Conservation (phyloP, 2,329 filamentous ascomycete genomes). For the Chrysosphaeria jannelii region DNA sequence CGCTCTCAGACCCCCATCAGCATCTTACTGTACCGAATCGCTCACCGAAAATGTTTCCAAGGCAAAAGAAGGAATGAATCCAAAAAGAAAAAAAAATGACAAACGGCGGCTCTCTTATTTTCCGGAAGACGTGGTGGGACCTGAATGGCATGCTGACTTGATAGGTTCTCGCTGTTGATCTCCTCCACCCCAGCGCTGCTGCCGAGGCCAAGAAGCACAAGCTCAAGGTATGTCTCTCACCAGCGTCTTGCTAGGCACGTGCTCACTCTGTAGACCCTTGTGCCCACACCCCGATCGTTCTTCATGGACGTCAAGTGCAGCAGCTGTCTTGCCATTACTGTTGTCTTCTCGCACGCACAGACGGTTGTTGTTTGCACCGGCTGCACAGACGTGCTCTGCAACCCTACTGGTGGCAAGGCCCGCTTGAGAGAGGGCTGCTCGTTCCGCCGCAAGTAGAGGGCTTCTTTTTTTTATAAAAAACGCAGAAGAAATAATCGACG, state of each 20-base stretch:
- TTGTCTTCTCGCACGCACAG: slow-evolving; percentile 99
- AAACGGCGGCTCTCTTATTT: no score
- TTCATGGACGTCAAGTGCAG: slow-evolving; percentile 99
- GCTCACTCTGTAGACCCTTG: slow-evolving; percentile 36
- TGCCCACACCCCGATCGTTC: slow-evolving; percentile 91
- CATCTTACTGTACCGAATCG: no score
- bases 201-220: slow-evolving; percentile 99
- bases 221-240: slow-evolving; percentile 51
- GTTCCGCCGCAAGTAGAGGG: slow-evolving; percentile 95
- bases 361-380: slow-evolving; percentile 99
- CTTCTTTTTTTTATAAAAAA: no score
- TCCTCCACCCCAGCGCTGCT: slow-evolving; percentile 93
- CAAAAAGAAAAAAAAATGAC: no score
- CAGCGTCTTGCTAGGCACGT: not conserved
- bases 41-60: no score
- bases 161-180: slow-evolving; percentile 99
- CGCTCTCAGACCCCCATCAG: no score
- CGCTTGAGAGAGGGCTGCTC: slow-evolving; percentile 98
- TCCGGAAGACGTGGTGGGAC: no score
- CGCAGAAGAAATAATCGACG: slow-evolving; percentile 1
- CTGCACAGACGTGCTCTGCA: slow-evolving; percentile 98
- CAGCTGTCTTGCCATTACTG: slow-evolving; percentile 99
- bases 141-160: not conserved
- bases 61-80: no score
- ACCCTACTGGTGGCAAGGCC: slow-evolving; percentile 97